phyloP scores from a whole-genome alignment of 768 basidiomycete species.

The Trametes sanguinea region DNA sequence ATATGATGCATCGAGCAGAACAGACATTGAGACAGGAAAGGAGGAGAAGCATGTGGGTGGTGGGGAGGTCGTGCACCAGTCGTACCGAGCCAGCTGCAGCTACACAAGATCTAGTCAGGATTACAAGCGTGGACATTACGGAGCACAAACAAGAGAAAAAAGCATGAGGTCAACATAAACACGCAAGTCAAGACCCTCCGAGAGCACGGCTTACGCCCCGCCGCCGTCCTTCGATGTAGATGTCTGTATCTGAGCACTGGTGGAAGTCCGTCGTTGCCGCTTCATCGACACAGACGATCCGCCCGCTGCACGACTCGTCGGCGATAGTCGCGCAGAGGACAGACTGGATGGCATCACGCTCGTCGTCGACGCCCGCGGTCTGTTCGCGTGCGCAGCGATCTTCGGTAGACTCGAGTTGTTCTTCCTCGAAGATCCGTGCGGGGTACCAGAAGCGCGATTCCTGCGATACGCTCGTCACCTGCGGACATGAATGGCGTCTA shows the following conservation, averaged over 20 bases:
- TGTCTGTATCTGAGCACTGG: slow-evolving; percentile 48
- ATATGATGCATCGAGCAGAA: slow-evolving; percentile 1
- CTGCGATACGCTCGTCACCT: slow-evolving; percentile 39
- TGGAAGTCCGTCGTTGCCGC: slow-evolving; percentile 79
- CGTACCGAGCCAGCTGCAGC: slow-evolving; percentile 17
- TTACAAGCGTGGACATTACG: slow-evolving; percentile 27
- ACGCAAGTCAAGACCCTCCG: slow-evolving; percentile 30
- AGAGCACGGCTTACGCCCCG: slow-evolving; percentile 21
- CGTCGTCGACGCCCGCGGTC: slow-evolving; percentile 72
- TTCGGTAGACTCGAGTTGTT: slow-evolving; percentile 62
- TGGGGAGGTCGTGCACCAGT: slow-evolving; percentile 4
- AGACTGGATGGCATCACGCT: slow-evolving; percentile 54
- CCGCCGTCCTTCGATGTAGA: slow-evolving; percentile 33
- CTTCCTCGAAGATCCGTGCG: slow-evolving; percentile 67
- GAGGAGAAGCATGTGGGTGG: slow-evolving; percentile 3
- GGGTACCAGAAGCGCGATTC: slow-evolving; percentile 79
- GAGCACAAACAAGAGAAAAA: slow-evolving; percentile 34
- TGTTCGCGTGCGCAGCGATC: slow-evolving; percentile 70
- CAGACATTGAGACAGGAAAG: background rate
- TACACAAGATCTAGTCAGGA: slow-evolving; percentile 28
- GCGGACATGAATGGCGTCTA: background rate
- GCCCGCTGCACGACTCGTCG: slow-evolving; percentile 34
- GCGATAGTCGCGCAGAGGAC: slow-evolving; percentile 42
- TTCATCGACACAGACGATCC: slow-evolving; percentile 55
- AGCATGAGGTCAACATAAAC: slow-evolving; percentile 30